phyloP scores from a whole-genome alignment of 2,329 filamentous ascomycete species.

The Trichoderma citrinoviride region DNA sequence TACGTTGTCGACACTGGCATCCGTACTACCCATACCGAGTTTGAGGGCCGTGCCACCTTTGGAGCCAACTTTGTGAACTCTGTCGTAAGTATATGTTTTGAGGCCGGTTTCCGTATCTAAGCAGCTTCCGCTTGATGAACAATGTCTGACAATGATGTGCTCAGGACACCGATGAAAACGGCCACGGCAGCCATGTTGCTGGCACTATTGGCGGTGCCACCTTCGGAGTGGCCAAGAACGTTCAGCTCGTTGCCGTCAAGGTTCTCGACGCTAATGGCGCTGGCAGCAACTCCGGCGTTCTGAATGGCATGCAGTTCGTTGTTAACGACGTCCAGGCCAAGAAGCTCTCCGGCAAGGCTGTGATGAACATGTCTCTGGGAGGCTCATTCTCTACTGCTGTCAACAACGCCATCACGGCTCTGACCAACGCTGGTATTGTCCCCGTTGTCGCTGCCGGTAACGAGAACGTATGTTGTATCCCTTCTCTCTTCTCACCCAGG shows the following conservation, averaged over 20 bases:
- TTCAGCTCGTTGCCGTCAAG: constrained; percentile 57
- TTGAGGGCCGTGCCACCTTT: constrained; percentile 53
- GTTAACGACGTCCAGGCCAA: constrained; percentile 44
- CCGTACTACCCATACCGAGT: constrained; percentile 53
- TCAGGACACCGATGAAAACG: constrained; percentile 55
- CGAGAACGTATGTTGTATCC: constrained; percentile 41
- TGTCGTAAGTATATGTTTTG: constrained; percentile 37
- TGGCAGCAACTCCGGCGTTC: constrained; percentile 43
- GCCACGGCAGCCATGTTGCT: constrained; percentile 63
- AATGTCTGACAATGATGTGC: constrained; percentile 12
- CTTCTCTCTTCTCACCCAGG: background rate
- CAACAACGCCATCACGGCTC: constrained; percentile 53
- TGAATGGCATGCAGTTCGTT: constrained; percentile 59
- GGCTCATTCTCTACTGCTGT: constrained; percentile 48
- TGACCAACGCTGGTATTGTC: constrained; percentile 52
- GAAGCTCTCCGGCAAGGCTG: constrained; percentile 49
- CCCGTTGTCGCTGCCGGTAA: constrained; percentile 62
- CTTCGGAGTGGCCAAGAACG: constrained; percentile 61
- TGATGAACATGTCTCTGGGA: constrained; percentile 64
- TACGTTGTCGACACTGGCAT: constrained; percentile 68
- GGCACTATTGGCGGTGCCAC: constrained; percentile 60
- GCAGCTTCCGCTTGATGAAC: no score
- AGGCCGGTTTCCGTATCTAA: no score
- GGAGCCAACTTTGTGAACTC: constrained; percentile 52
- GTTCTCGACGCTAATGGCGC: constrained; percentile 49